These are phyloP conservation scores for Lasiosphaeria ovina DNA, from an alignment of 495 filamentous ascomycete species.

Conservation along the genomic window DNA sequence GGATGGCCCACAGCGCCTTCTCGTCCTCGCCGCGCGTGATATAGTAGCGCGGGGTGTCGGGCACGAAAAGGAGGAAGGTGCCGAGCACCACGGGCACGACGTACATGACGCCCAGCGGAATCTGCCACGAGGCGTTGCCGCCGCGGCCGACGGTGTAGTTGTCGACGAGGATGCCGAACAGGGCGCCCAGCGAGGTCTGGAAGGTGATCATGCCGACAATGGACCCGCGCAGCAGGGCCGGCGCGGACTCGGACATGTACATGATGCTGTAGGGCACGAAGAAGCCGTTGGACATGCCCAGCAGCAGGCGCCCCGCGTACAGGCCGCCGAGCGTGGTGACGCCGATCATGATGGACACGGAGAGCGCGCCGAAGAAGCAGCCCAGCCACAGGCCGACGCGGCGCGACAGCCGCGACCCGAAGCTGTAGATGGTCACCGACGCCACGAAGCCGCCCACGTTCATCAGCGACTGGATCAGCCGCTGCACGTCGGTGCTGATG, in stretches of 20 bases:
- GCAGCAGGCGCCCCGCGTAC: constrained; percentile 44
- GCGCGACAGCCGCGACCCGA: constrained; percentile 45
- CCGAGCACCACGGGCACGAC: constrained; percentile 49
- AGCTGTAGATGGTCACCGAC: constrained; percentile 35
- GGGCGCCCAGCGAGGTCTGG: constrained; percentile 50
- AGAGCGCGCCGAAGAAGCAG: constrained; percentile 33
- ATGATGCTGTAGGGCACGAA: constrained; percentile 47
- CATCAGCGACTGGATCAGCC: constrained; percentile 42
- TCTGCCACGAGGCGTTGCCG: constrained; percentile 44
- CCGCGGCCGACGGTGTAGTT: constrained; percentile 40
- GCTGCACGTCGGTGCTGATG: constrained; percentile 40
- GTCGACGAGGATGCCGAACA: constrained; percentile 54
- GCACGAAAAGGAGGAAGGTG: constrained; percentile 50
- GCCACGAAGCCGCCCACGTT: constrained; percentile 42
- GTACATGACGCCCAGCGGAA: constrained; percentile 54
- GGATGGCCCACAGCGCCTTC: constrained; percentile 31
- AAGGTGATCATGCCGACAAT: constrained; percentile 50
- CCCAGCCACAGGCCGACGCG: constrained; percentile 47
- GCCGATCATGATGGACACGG: constrained; percentile 44
- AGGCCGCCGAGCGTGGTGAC: constrained; percentile 38
- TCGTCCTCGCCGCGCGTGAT: constrained; percentile 34
- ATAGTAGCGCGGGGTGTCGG: constrained; percentile 54
- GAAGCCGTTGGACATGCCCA: constrained; percentile 48
- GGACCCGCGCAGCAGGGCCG: constrained; percentile 41
- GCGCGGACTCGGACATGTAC: constrained; percentile 42